Evolutionary conservation across 768 basidiomycete genomes (phyloP).

Genomic region (Pisolithus marmoratus): DNA sequence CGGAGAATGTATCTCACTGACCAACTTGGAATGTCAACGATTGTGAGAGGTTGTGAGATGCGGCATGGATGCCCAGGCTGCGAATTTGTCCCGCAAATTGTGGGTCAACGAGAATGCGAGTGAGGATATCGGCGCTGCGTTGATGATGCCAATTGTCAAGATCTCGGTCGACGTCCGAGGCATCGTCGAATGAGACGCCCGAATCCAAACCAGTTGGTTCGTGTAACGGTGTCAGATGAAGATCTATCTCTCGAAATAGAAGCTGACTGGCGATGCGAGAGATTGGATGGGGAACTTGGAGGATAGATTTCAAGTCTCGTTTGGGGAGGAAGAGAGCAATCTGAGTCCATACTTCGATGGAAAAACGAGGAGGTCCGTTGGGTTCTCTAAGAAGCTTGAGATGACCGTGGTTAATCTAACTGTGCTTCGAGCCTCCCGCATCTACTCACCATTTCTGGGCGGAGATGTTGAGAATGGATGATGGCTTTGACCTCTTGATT

Average conservation of each 20-base stretch:
- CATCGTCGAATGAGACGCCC: constrained; percentile 6
- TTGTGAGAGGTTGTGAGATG: constrained; percentile 40
- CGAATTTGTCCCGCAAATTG: constrained; percentile 53
- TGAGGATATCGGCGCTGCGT: constrained; percentile 66
- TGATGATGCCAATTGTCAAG: constrained; percentile 47
- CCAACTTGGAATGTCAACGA: constrained; percentile 62
- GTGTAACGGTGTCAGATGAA: constrained; percentile 47
- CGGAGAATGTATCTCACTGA: constrained; percentile 18
- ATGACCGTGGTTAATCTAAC: neutral
- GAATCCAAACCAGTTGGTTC: constrained; percentile 17
- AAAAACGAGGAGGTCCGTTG: constrained; percentile 47
- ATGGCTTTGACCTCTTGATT: constrained; percentile 63
- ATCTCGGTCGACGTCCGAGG: constrained; percentile 20
- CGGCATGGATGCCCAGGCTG: constrained; percentile 55
- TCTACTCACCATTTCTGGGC: constrained; percentile 50
- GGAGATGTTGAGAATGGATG: constrained; percentile 45
- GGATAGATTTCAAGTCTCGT: constrained; percentile 57
- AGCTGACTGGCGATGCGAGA: constrained; percentile 66
- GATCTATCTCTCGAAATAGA: constrained; percentile 57
- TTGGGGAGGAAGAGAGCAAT: constrained; percentile 57
- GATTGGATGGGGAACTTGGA: constrained; percentile 59
- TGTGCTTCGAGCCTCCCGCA: neutral
- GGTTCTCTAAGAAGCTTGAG: constrained; percentile 31
- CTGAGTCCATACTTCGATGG: constrained; percentile 68
- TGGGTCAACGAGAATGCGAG: constrained; percentile 55